Conservation (phyloP, 768 basidiomycete species). For the Filobasidium floriforme region DNA sequence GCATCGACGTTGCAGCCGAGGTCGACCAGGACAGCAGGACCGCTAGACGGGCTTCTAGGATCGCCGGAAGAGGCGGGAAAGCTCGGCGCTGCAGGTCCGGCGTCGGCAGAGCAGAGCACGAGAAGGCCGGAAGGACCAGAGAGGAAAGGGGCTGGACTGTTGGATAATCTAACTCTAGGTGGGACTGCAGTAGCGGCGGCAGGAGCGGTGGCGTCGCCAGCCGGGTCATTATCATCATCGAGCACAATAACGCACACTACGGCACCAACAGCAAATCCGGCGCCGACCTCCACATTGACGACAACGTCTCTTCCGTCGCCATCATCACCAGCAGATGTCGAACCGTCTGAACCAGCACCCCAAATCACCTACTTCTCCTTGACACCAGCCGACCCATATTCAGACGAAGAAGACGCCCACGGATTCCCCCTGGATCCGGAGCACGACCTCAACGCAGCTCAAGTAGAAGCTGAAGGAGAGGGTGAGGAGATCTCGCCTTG, state of each 20-base stretch:
- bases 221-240: too few relatives aligned
- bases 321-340: neutral
- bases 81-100: too few relatives aligned
- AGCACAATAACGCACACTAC: too few relatives aligned
- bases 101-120: too few relatives aligned
- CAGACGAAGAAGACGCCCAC: conserved; percentile 2
- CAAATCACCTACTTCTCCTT: neutral
- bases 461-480: neutral
- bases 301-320: neutral
- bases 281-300: neutral
- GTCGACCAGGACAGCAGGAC: neutral
- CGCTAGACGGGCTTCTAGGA: neutral
- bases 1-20: neutral
- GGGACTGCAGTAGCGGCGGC: too few relatives aligned
- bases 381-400: neutral
- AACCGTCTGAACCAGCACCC: neutral
- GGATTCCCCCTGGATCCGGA: neutral
- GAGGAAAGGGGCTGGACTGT: too few relatives aligned
- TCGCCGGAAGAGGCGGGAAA: too few relatives aligned
- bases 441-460: neutral
- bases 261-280: too few relatives aligned
- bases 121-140: too few relatives aligned
- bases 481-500: neutral
- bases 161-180: too few relatives aligned
- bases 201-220: too few relatives aligned